Conservation (phyloP, 805 yeast genomes). For the baker's yeast (Saccharomyces cerevisiae) region DNA sequence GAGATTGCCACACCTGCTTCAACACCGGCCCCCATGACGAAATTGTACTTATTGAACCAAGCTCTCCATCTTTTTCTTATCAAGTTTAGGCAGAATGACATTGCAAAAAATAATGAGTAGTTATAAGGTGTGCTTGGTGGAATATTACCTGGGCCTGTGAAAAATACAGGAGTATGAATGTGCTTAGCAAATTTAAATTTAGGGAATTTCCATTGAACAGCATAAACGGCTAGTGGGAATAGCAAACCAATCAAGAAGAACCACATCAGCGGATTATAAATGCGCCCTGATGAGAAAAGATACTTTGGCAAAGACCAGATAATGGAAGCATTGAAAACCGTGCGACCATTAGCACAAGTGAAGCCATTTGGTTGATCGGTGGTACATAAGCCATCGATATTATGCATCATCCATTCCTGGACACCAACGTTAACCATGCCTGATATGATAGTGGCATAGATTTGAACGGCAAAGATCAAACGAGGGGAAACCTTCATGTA, state of each 20-base stretch:
- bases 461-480: slow-evolving; percentile 41
- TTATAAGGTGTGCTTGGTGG: slow-evolving; percentile 74
- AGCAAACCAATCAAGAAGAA: slow-evolving; percentile 47
- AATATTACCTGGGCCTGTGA: slow-evolving; percentile 50
- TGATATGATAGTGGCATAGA: slow-evolving; percentile 34
- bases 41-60: slow-evolving; percentile 58
- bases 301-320: slow-evolving; percentile 48
- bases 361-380: slow-evolving; percentile 37
- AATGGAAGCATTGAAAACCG: slow-evolving; percentile 44
- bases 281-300: slow-evolving; percentile 41
- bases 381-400: slow-evolving; percentile 34
- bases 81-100: slow-evolving; percentile 38
- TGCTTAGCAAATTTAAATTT: slow-evolving; percentile 27
- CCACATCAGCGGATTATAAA: slow-evolving; percentile 49
- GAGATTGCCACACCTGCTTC: slow-evolving; percentile 58
- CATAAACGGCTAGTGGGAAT: slow-evolving; percentile 31
- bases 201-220: slow-evolving; percentile 25
- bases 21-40: slow-evolving; percentile 51
- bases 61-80: slow-evolving; percentile 40
- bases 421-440: slow-evolving; percentile 34
- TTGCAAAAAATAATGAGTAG: slow-evolving; percentile 45
- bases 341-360: slow-evolving; percentile 35
- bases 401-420: slow-evolving; percentile 35
- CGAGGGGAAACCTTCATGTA: slow-evolving; percentile 53
- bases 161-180: slow-evolving; percentile 56